phyloP scores from a whole-genome alignment of 2,329 filamentous ascomycete genomes.

The Penicillium sp. region DNA sequence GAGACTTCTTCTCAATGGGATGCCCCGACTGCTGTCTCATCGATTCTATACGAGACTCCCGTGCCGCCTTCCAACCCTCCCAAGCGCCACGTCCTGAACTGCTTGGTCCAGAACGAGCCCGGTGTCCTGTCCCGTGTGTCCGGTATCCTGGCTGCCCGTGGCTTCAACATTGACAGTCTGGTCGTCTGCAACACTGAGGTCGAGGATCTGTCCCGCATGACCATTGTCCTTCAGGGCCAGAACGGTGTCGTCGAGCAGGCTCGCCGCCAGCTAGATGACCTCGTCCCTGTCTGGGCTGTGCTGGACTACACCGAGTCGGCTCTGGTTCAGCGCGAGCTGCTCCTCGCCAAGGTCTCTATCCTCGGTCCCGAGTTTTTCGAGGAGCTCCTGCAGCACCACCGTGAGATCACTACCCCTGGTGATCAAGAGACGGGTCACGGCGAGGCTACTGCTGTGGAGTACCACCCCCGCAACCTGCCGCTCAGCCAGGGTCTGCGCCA shows the following conservation, averaged over 20 bases:
- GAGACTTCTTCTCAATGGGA: slow-evolving; percentile 76
- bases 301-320: slow-evolving; percentile 92
- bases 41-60: slow-evolving; percentile 98
- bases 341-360: slow-evolving; percentile 95
- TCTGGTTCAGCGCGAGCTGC: slow-evolving; percentile 90
- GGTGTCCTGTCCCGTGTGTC: slow-evolving; percentile 95
- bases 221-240: slow-evolving; percentile 92
- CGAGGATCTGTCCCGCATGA: slow-evolving; percentile 96
- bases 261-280: slow-evolving; percentile 87
- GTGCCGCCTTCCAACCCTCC: slow-evolving; percentile 77
- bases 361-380: slow-evolving; percentile 98
- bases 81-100: slow-evolving; percentile 96
- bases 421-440: slow-evolving; percentile 30
- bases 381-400: slow-evolving; percentile 91
- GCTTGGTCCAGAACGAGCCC: slow-evolving; percentile 97
- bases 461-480: slow-evolving; percentile 84
- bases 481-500: slow-evolving; percentile 86
- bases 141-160: slow-evolving; percentile 89
- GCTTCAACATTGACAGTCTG: slow-evolving; percentile 98
- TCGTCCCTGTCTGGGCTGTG: slow-evolving; percentile 97
- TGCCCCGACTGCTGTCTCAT: slow-evolving; percentile 91
- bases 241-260: slow-evolving; percentile 98
- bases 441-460: slow-evolving; percentile 54
- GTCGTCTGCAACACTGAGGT: slow-evolving; percentile 98
- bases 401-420: slow-evolving; percentile 71